phyloP scores from a whole-genome alignment of 2,329 filamentous ascomycete species.

The Periconia sp. region DNA sequence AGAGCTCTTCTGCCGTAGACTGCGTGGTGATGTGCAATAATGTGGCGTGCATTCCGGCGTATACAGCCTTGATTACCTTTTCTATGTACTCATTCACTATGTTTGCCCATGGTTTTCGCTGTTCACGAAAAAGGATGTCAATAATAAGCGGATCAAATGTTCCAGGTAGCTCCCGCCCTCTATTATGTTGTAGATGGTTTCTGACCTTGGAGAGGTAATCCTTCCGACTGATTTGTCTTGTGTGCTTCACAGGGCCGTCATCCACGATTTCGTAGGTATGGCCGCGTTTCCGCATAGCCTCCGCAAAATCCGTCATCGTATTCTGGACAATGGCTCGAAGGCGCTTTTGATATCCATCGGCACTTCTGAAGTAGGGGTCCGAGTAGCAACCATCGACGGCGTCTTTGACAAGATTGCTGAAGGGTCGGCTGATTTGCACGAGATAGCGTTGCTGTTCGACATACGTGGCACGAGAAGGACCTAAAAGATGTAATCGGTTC shows the following conservation, averaged over 20 bases:
- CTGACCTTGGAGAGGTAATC: conserved; percentile 24
- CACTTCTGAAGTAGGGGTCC: conserved; percentile 52
- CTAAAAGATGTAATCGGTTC: conserved; percentile 48
- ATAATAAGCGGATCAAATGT: conserved; percentile 25
- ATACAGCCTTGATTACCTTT: conserved; percentile 6
- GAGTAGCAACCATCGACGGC: conserved; percentile 50
- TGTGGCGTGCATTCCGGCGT: background rate
- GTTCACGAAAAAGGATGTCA: conserved; percentile 20
- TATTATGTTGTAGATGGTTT: conserved; percentile 16
- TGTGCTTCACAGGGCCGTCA: too few relatives aligned
- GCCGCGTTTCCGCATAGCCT: conserved; percentile 16
- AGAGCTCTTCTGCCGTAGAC: conserved; percentile 3
- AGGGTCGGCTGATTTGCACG: conserved; percentile 46
- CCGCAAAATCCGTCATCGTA: conserved; percentile 16
- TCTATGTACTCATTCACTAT: conserved; percentile 6
- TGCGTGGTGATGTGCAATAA: conserved; percentile 9
- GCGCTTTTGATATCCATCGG: conserved; percentile 20
- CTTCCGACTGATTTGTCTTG: conserved; percentile 12
- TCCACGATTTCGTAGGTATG: conserved; percentile 18
- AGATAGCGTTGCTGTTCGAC: conserved; percentile 55
- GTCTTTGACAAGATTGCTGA: conserved; percentile 47
- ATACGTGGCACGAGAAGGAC: conserved; percentile 47
- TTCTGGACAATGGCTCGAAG: conserved; percentile 26
- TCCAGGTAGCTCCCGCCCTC: conserved; percentile 23
- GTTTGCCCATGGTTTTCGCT: conserved; percentile 16